Evolutionary conservation across 495 filamentous ascomycete genomes (phyloP), one percentile per base, ranked within the genome.

Genomic region (Penicillium verhagenii): DNA sequence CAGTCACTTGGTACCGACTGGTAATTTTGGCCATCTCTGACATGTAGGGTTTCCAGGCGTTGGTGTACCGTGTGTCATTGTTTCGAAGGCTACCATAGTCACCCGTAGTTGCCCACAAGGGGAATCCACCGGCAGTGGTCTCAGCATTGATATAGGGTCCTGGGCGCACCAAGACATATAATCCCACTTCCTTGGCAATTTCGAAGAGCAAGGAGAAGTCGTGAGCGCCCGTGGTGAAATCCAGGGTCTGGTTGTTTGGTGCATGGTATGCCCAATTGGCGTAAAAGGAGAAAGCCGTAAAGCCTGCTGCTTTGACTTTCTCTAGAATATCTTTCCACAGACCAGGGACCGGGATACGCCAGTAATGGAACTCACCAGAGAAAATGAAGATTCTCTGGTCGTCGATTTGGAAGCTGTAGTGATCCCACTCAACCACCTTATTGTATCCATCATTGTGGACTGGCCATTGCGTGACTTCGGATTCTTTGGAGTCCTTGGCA

Each of bases 291-390:
- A 79, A 76, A 0, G 74, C 72, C 14, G 79, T 80, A 58, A 82
- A 81, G 6, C 83, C 82, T 14, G 80, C 75, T 11, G 84, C 82
- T 66, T 85, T 86, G 51, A 86, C 77, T 62, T 87, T 87, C 59
- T 86, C 73, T 1, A 86, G 70, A 20, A 85, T 70, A 60, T 86
- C 82, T 14, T 75, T 65, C 82, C 83, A 86, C 7, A 86, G 65
- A 14, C 73, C 78, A 1, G 82, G 83, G 5, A 83, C 81, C 0
- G 82, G 82, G 31, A 82, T 74, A 33, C 81, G 77, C 78, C 78
- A 83, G 62, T 84, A 85, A 59, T 86, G 82, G 29, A 85, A 79
- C 49, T 86, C 82, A 18, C 80, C 83, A 9, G 82, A 77, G 67
- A 81, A 84, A 46, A 86, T 69, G 56, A 82, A 84, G 31, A 85